phyloP scores from a whole-genome alignment of 2,329 filamentous ascomycete species.

The Neofusicoccum kwambonambiense region DNA sequence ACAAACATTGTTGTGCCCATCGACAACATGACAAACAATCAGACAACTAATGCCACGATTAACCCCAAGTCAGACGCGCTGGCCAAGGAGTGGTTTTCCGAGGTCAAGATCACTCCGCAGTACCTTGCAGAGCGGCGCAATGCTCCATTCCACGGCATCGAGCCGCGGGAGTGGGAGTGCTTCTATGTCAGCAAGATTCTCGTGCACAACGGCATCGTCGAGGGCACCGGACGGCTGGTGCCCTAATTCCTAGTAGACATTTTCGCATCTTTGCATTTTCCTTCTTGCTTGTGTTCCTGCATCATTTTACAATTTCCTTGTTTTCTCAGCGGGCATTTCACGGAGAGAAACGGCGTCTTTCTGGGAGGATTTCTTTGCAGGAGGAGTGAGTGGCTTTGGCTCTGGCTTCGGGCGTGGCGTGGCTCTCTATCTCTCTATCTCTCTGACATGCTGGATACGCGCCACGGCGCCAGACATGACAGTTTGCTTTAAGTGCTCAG shows the following conservation, averaged over 20 bases:
- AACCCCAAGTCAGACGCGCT: constrained; percentile 34
- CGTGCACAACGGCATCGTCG: constrained; percentile 15
- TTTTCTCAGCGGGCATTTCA: constrained; percentile 12
- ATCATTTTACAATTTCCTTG: background rate
- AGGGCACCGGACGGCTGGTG: constrained; percentile 13
- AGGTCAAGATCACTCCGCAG: constrained; percentile 29
- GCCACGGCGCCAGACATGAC: constrained; percentile 5
- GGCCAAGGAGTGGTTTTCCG: constrained; percentile 37
- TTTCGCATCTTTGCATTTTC: background rate
- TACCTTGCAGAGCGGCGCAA: constrained; percentile 30
- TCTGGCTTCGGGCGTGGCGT: constrained; percentile 7
- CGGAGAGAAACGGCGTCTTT: constrained; percentile 11
- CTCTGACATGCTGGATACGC: background rate
- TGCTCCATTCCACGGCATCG: constrained; percentile 31
- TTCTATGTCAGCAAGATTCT: constrained; percentile 17
- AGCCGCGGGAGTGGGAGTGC: constrained; percentile 36
- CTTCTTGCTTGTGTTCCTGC: constrained; percentile 8
- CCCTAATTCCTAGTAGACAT: background rate
- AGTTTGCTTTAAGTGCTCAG: background rate
- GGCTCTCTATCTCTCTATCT: background rate
- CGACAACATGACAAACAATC: constrained; percentile 17
- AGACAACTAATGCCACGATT: constrained; percentile 17
- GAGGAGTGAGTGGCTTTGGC: background rate
- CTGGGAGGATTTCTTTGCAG: constrained; percentile 3
- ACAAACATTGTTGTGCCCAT: constrained; percentile 33